Evolutionary conservation across 129 eudicot genomes (phyloP).

Genomic region (Deinandra increscens): DNA sequence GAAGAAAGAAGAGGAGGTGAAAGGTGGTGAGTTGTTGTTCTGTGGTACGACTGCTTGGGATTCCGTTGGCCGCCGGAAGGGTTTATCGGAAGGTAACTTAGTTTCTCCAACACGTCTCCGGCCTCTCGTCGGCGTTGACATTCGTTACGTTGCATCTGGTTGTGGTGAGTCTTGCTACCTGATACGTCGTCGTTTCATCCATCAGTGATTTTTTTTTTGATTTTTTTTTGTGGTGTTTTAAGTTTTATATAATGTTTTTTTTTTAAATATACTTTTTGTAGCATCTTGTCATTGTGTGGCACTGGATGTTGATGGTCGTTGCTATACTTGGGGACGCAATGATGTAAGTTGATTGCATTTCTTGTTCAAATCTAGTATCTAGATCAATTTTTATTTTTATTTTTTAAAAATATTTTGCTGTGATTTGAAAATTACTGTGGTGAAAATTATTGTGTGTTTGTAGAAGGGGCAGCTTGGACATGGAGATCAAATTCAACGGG

Average conservation of each 20-base stretch:
- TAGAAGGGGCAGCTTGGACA: constrained; percentile 99
- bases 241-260: background rate
- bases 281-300: constrained; percentile 94
- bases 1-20: constrained; percentile 44
- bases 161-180: constrained; percentile 50
- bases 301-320: constrained; percentile 88
- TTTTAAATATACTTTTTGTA: constrained; percentile 29
- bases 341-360: constrained; percentile 45
- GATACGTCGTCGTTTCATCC: background rate
- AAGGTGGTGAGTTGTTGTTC: constrained; percentile 80
- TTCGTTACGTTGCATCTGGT: constrained; percentile 81
- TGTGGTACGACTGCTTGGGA: constrained; percentile 87
- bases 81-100: constrained; percentile 48
- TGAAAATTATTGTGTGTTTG: constrained; percentile 12
- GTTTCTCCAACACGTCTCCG: constrained; percentile 79
- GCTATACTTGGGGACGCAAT: constrained; percentile 94
- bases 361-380: background rate
- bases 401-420: background rate
- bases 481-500: constrained; percentile 76
- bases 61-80: constrained; percentile 57
- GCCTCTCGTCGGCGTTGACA: constrained; percentile 83
- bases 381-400: background rate
- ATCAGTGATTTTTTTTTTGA: background rate
- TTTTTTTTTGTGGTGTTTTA: background rate
- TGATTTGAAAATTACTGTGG: constrained; percentile 5